Base-by-base conservation (phyloP, 495 filamentous ascomycete species). In the Penicillium diatomitis region DNA sequence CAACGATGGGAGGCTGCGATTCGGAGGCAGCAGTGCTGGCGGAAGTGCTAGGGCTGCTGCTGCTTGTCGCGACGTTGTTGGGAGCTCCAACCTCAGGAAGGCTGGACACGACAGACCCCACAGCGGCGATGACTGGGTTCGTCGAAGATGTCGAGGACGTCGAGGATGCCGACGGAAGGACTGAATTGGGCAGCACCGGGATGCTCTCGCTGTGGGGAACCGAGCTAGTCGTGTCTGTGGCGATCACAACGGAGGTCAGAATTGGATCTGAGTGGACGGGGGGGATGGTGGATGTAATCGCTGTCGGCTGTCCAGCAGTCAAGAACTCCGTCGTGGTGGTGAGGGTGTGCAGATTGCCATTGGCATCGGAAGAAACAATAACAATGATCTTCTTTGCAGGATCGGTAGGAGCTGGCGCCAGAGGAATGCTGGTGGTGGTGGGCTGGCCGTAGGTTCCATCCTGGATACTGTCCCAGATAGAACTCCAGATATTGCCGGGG, bases 361-460 rank as follows among this genome's bases (percentile, higher is more conserved):
- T 42, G 29, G 32, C 44, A 41, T 57, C 48, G 37, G 54, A 40
- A 4, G 59, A 60, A 41, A 62, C 51, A 2, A 62, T 53, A 6
- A 62, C 56, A 27, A 62, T 56, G 4, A 62, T 49, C 32, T 60
- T 50, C 43, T 54, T 45, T 40, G 48, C 48, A 11, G 47, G 31
- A 29, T 48, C 39, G 32, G 39, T 38, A 3, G 50, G 3, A n/a
- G 38, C 32, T 2, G 49, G 20, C 8, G 46, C 5, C 0, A 41
- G 30, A 11, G 47, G 30, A 11, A 47, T 5, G 32, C 43, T 34
- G 28, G 35, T 37, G 31, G n/a, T 20, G 41, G 30, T 8, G n/a
- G 41, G 30, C 31, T 47, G 32, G 5, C 2, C 41, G 4, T 33
- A 41, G 8, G 46, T 29, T 30, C 35, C 46, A 10, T 32, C 31